Evolutionary conservation across 352 stramenopile species (phyloP), one percentile per base, ranked within the genome.

Genomic region (Phytophthora tubulina): DNA sequence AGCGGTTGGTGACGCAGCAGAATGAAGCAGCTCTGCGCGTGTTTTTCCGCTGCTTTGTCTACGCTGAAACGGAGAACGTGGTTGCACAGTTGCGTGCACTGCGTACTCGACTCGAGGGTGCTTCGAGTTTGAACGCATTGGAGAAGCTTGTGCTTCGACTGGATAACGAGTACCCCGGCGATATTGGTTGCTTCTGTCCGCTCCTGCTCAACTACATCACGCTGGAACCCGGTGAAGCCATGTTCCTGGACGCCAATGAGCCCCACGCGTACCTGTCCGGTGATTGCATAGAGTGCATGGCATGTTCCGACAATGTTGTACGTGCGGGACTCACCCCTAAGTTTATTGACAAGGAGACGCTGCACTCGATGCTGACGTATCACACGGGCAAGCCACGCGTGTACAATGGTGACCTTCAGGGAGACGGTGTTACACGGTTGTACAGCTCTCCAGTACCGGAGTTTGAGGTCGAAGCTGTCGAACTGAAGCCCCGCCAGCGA

Each of bases 181-280:
- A 99, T 78, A 94, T 98, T 57, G 98, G 98, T 44, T 97, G 97
- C 63, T 99, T 99, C 76, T 97, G 97, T 53, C 98, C 98, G 5
- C 97, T 98, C 67, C 81, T 99, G 35, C 84, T 99, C n/a, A 99
- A 99, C 80, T 98, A 99, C 77, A 72, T 99, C 9, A 84, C 93
- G 10, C 89, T 99, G 68, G 76, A 97, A 36, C 94, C 94, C 0
- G 98, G 98, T 6, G 95, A 99, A 65, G 91, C 94, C 15, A 97
- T 99, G 66, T 99, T 99, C 75, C 95, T 99, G 58, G 95, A 86
- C 15, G 96, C 98, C 4, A 99, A 99, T 76, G 98, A 99, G 72
- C 98, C 98, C n/a, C 98, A 99, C 80, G 98, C 98, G 13, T 99
- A 99, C 79, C 85, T 99, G 21, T 93, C 88, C 2, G 98, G 98